phyloP scores from a whole-genome alignment of 2,329 filamentous ascomycete species.

The Aureobasidium subglaciale region DNA sequence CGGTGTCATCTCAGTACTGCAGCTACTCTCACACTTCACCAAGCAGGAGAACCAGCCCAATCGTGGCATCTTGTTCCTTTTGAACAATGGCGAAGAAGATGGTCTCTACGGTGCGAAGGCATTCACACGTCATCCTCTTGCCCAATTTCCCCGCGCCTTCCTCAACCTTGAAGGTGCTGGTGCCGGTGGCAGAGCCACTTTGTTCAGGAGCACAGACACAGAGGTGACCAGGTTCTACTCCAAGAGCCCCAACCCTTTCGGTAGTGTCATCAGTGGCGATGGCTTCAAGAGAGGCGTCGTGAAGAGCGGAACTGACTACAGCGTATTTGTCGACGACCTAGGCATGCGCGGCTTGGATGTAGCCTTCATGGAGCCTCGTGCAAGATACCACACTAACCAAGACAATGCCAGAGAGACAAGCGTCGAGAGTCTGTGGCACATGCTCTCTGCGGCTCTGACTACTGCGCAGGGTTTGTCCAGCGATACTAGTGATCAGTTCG shows the following conservation, averaged over 20 bases:
- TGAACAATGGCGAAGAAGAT: slow-evolving; percentile 97
- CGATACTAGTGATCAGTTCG: slow-evolving; percentile 60
- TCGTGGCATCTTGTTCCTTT: slow-evolving; percentile 71
- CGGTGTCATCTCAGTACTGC: slow-evolving; percentile 77
- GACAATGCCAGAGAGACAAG: slow-evolving; percentile 78
- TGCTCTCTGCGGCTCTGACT: slow-evolving; percentile 76
- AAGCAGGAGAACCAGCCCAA: slow-evolving; percentile 60
- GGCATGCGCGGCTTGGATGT: slow-evolving; percentile 85
- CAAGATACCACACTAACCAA: slow-evolving; percentile 84
- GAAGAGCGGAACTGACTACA: slow-evolving; percentile 82
- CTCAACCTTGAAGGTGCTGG: slow-evolving; percentile 93
- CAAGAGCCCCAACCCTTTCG: slow-evolving; percentile 67
- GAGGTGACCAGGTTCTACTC: slow-evolving; percentile 77
- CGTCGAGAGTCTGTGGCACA: slow-evolving; percentile 74
- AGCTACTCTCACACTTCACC: slow-evolving; percentile 82
- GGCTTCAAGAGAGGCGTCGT: slow-evolving; percentile 75
- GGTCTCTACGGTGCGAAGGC: slow-evolving; percentile 79
- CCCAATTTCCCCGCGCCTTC: slow-evolving; percentile 76
- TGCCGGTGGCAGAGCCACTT: slow-evolving; percentile 76
- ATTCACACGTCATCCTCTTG: slow-evolving; percentile 75
- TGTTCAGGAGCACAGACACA: slow-evolving; percentile 83
- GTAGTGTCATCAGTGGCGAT: slow-evolving; percentile 73
- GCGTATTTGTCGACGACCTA: slow-evolving; percentile 68
- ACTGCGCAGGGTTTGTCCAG: slow-evolving; percentile 66
- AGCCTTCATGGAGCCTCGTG: slow-evolving; percentile 80